Evolutionary conservation across 2,329 filamentous ascomycete species (phyloP), one percentile per base, ranked within the genome.

Genomic region (Fusarium pininemorale): DNA sequence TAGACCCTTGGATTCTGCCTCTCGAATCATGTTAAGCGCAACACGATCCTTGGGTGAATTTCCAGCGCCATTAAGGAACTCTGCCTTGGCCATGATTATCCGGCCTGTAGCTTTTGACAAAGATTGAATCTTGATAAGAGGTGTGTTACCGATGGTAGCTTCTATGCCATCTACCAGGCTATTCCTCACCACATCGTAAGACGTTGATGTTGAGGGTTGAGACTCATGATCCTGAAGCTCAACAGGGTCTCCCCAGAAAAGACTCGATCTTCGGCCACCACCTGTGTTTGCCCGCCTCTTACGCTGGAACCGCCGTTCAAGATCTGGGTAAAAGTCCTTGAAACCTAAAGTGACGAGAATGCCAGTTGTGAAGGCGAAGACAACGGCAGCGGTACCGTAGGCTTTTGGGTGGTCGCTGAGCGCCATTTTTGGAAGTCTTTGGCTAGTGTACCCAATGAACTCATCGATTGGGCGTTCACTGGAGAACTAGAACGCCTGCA

Each of bases 1-100:
- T 24, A 95, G 86, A 5, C 95, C 95, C 55, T 89, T 84, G 70
- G 90, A 88, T 86, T 99, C 96, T 48, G 95, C 96, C 81, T 91
- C 84, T 50, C 90, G 85, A 81, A 99, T 97, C 87, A 98, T 97
- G 83, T 90, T 93, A 42, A 98, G 88, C 4, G 96, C 96, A 20
- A 99, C 96, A 60, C 96, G 90, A 83, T 99, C 96, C 83, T 99
- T 99, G 45, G 96, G 95, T 76, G 93, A 96, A 78, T 94, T 94
- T 22, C 96, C 96, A 7, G 95, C 96, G 56, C 95, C 96, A 84
- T 99, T 98, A 62, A 99, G 89, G 80, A 97, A 97, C 88, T 99
- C 96, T 55, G 95, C 95, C 84, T 99, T 99, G 75, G 92, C 96
- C 41, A 98, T 87, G 78, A 99, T 97, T 45, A 91, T 91, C 79